These are phyloP conservation scores for Linaria vulgaris DNA, from an alignment of 257 asterid genomes.

Conservation along the genomic window DNA sequence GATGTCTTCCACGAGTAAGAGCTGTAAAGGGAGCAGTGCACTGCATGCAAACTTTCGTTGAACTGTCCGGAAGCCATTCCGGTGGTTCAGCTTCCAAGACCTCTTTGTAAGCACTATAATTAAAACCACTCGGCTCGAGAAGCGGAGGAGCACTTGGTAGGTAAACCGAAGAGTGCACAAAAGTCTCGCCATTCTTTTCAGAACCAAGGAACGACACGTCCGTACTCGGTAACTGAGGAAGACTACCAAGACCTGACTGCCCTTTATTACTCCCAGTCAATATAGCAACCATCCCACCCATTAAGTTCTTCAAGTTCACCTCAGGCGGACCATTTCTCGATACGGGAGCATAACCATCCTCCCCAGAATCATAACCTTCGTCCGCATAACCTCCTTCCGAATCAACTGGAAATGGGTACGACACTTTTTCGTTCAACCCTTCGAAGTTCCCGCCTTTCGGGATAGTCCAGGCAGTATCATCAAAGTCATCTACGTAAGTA, in stretches of 20 bases:
- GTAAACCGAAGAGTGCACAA: conserved; percentile 85
- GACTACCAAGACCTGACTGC: conserved; percentile 24
- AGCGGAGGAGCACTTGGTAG: conserved; percentile 98
- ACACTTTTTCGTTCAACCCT: conserved; percentile 33
- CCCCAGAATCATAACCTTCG: conserved; percentile 61
- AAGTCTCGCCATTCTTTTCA: conserved; percentile 79
- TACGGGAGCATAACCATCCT: conserved; percentile 41
- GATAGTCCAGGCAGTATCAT: conserved; percentile 38
- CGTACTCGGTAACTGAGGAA: conserved; percentile 55
- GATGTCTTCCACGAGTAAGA: conserved; percentile 95
- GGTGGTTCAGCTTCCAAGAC: conserved; percentile 97
- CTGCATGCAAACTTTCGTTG: conserved; percentile 80
- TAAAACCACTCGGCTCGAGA: conserved; percentile 57
- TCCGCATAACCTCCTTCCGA: conserved; percentile 57
- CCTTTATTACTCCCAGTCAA: conserved; percentile 69
- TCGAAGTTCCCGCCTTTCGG: conserved; percentile 33
- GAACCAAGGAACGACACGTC: conserved; percentile 85
- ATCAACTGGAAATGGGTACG: conserved; percentile 50
- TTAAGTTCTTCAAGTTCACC: conserved; percentile 80
- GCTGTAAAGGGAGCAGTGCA: conserved; percentile 88
- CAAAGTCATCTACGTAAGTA: conserved; percentile 43
- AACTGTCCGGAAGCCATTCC: conserved; percentile 98
- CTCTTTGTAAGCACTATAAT: conserved; percentile 69
- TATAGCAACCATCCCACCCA: conserved; percentile 78
- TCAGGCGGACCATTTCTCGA: conserved; percentile 62